phyloP scores from a whole-genome alignment of 495 filamentous ascomycete species.

The Aspergillus nidulans region DNA sequence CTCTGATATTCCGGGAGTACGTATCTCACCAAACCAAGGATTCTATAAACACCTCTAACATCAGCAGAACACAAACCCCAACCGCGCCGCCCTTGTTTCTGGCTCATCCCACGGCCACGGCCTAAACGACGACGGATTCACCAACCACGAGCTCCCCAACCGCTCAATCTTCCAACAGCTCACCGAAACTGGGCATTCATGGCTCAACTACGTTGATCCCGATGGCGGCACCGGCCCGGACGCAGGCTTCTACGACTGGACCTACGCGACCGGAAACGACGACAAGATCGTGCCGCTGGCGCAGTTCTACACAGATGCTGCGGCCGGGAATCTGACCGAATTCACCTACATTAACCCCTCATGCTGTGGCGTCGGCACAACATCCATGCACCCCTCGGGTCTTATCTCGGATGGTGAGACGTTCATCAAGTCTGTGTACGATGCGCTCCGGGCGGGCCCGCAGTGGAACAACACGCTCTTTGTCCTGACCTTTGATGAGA shows the following conservation, averaged over 20 bases:
- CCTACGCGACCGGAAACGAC: conserved; percentile 27
- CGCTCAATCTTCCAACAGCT: conserved; percentile 46
- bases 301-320: conserved; percentile 36
- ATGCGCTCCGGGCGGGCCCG: conserved; percentile 39
- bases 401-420: conserved; percentile 44
- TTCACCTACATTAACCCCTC: conserved; percentile 50
- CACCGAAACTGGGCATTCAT: conserved; percentile 37
- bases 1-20: conserved; percentile 44
- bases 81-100: conserved; percentile 42
- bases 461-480: conserved; percentile 47
- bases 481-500: conserved; percentile 49
- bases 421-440: conserved; percentile 48
- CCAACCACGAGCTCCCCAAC: conserved; percentile 32
- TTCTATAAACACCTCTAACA: background rate
- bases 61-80: conserved; percentile 42
- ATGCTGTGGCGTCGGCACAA: conserved; percentile 44
- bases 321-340: conserved; percentile 36
- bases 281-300: conserved; percentile 28
- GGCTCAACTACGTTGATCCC: conserved; percentile 51
- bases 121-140: conserved; percentile 40
- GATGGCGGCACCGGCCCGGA: conserved; percentile 31
- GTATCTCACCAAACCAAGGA: conserved; percentile 5
- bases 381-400: conserved; percentile 45
- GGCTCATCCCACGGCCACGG: conserved; percentile 47
- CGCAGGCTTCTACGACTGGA: conserved; percentile 41